These are phyloP conservation scores for Leccinum solheimii DNA, from an alignment of 1,284 basidiomycete genomes.

Conservation along the genomic window DNA sequence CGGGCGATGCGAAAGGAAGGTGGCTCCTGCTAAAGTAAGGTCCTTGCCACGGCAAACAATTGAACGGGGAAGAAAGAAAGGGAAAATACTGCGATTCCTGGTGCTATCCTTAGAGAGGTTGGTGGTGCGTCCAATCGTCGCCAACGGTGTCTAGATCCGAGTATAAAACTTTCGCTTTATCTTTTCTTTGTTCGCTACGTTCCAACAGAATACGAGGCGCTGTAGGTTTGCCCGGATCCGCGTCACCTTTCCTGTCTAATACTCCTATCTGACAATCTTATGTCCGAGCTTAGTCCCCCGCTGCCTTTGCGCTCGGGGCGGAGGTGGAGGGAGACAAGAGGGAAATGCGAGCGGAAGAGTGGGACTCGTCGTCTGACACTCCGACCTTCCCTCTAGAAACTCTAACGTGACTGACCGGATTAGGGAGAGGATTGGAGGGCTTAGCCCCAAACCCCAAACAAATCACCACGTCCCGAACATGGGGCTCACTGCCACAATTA, in stretches of 20 bases:
- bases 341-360: neutral
- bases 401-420: neutral
- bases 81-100: no score
- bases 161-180: neutral
- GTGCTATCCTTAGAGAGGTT: no score
- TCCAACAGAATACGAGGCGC: neutral
- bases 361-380: neutral
- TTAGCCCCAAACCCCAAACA: neutral
- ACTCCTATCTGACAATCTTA: neutral
- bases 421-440: neutral
- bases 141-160: neutral
- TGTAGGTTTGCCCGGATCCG: neutral
- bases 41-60: no score
- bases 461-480: neutral
- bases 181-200: neutral
- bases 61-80: no score
- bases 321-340: neutral
- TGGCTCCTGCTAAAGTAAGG: no score
- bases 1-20: neutral
- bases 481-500: neutral
- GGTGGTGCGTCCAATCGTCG: no score
- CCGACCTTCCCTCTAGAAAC: no score
- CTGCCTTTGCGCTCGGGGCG: neutral
- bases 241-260: neutral
- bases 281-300: neutral